Evolutionary conservation across 352 stramenopile genomes (phyloP).

Genomic region (Globisporangium viniferum): DNA sequence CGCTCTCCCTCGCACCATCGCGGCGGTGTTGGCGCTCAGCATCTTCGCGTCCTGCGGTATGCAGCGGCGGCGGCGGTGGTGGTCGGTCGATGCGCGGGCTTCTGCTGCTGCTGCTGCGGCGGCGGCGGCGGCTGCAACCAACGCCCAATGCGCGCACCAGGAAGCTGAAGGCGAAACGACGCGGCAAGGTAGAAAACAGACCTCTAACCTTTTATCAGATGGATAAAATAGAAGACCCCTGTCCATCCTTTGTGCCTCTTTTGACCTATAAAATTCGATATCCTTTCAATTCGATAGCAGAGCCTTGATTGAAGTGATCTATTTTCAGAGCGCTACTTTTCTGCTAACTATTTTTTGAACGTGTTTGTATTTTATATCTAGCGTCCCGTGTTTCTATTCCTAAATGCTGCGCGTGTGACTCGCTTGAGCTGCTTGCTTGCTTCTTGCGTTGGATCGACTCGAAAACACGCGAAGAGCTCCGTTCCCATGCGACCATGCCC

Average conservation of each 20-base stretch:
- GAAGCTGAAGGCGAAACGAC: slow-evolving; percentile 2
- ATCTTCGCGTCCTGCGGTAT: neutral
- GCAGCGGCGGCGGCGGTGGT: neutral
- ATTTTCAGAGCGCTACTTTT: neutral
- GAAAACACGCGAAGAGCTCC: neutral
- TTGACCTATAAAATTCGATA: neutral
- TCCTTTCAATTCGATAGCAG: neutral
- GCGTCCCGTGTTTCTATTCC: slow-evolving; percentile 3
- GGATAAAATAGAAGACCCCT: neutral
- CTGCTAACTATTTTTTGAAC: slow-evolving; percentile 4
- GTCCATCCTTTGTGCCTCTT: neutral
- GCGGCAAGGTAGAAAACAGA: neutral
- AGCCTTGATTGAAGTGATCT: neutral
- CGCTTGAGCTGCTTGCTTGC: neutral
- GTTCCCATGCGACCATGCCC: neutral
- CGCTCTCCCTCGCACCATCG: neutral
- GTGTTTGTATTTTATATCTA: slow-evolving; percentile 2
- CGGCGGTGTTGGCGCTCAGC: slow-evolving; percentile 6
- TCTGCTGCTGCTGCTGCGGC: neutral
- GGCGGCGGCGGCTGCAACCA: neutral
- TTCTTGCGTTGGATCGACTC: neutral
- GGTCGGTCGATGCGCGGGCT: neutral
- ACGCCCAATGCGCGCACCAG: slow-evolving; percentile 3
- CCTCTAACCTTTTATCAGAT: neutral
- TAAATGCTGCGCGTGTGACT: slow-evolving; percentile 3